These are phyloP conservation scores for Penicillium brasilianum DNA, from an alignment of 2,329 filamentous ascomycete genomes.

Conservation along the genomic window DNA sequence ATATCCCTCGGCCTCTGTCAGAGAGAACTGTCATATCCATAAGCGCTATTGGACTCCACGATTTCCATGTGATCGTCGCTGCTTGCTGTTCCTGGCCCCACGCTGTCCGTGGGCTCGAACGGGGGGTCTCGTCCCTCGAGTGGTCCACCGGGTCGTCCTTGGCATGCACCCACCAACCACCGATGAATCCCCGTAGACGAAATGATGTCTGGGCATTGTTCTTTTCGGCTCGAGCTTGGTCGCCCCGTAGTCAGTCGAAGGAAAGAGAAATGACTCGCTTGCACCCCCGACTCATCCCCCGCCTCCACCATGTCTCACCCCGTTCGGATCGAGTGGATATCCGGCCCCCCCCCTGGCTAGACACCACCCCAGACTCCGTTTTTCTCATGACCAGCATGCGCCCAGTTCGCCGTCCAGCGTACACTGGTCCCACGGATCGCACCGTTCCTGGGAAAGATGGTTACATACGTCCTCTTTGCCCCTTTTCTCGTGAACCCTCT, in stretches of 20 bases:
- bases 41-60: neutral
- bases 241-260: too few species aligned
- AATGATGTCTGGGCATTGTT: neutral
- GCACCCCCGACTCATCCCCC: neutral
- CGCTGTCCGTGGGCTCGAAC: neutral
- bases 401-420: neutral
- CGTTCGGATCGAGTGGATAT: conserved; percentile 5
- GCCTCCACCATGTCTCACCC: conserved; percentile 2
- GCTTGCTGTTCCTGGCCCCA: conserved; percentile 13
- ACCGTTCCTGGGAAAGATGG: neutral
- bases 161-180: too few species aligned
- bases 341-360: neutral
- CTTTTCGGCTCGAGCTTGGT: too few species aligned
- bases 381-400: too few species aligned
- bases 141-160: too few species aligned
- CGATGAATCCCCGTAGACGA: too few species aligned
- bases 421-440: neutral
- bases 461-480: neutral
- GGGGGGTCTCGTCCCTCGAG: neutral
- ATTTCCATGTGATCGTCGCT: conserved; percentile 16
- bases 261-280: neutral
- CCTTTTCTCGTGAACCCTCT: neutral
- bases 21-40: neutral
- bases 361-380: neutral
- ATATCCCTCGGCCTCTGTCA: neutral